Base-by-base conservation (phyloP, 768 basidiomycete species). In the Neoboletus subvelutipes region DNA sequence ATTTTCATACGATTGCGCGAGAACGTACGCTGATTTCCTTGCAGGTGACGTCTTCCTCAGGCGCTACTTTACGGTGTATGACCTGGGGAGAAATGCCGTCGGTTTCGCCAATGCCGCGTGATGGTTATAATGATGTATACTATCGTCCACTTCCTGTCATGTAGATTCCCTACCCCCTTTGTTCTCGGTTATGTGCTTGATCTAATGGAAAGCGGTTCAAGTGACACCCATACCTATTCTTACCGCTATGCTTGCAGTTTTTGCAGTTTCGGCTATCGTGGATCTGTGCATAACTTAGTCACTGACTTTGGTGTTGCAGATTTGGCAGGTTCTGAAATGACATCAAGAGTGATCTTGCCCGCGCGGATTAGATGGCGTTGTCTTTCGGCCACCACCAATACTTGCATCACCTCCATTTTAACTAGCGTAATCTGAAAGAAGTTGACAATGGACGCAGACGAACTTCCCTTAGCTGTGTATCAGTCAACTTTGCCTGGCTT, bases 61-160 rank as follows among this genome's bases (percentile, higher is more conserved):
- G 73, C 90, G 86, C 68, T 94, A 88, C 73, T 91, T 80, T 75
- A 92, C 90, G n/a, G 89, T 94, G n/a, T 94, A 92, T 65, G 91
- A 94, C 66, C 80, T 88, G 26, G 86, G 80, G 34, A 78, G 75
- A 60, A 63, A 93, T 71, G 92, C 92, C 40, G 89, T 96, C 59
- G 94, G 92, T 42, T 94, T 95, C 63, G 94, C 93, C 24, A 55
- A 55, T n/a, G 65, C 78, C 20, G 62, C 51, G n/a, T 79, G 59
- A 75, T 53, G 31, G n/a, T 28, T 37, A 18, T 50, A 13, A 45
- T 48, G 29, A n/a, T n/a, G n/a, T 36, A 45, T 40, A 49, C n/a
- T 28, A 34, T 11, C 5, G 2, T 40, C 24, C 41, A 18, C 18
- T 22, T 34, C 13, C 24, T 48, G n/a, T 34, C 13, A 9, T 37